Evolutionary conservation across 2,329 filamentous ascomycete genomes (phyloP), one percentile per base, ranked within the genome.

Genomic region (Aureobasidium sp.): DNA sequence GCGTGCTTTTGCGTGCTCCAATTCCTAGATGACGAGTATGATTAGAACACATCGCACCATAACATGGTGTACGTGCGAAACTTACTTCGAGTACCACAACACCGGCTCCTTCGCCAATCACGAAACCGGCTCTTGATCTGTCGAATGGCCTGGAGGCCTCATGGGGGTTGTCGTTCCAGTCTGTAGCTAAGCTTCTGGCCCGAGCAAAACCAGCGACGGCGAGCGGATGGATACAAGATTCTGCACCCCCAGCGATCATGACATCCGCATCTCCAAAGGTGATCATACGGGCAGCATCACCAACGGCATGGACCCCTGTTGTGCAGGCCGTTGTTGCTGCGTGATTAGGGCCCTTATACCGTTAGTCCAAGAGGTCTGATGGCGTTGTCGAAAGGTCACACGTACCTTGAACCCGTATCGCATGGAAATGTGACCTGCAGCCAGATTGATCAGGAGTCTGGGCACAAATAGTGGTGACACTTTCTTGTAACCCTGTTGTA

Each of bases 391-490:
- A 37, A 67, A 55, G 70, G 82, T 34, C 27, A 47, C 3, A 58
- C 81, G 55, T 70, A 83, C 81, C 70, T 81, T 85, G 70, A 99
- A 89, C 20, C 91, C 90, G 76, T 94, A 87, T 68, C 86, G 89
- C 87, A 99, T 97, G 29, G 93, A 93, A 41, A 97, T 86, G 72
- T 97, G 93, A 0, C 94, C 94, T 11, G 94, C 94, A 0, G 90
- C 94, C 67, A 99, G 84, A 73, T 99, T 99, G 76, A 96, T 96
- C 55, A 99, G 81, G 8, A 97, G 85, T 68, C 90, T 88, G 7
- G 94, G 94, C 8, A 97, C 91, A 71, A 99, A 97, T 3, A 96
- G 78, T 1, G 94, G 94, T 37, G 92, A 96, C 2, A 97, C 89
- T 70, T 94, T 96, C 68, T 85, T 90, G 74, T 97, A 96, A 66